Base-by-base conservation (phyloP, 768 basidiomycete genomes). In the Lactarius pseudohatsudake region DNA sequence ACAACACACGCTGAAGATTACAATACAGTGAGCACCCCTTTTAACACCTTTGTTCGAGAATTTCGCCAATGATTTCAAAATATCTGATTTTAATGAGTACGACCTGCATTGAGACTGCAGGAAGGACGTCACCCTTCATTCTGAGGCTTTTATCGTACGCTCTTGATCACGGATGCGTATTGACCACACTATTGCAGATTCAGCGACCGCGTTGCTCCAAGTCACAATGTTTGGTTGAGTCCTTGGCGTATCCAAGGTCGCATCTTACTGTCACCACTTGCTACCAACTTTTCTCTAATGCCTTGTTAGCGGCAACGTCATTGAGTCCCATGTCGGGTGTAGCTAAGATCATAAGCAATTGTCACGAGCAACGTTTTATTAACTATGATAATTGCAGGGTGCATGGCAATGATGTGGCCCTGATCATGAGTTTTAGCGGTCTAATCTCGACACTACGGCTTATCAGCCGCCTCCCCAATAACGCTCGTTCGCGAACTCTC, bases 51-150 rank as follows among this genome's bases (percentile, higher is more conserved):
- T 20, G 45, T 55, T 40, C 36, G 36, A 38, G 36, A 38, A 20
- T 58, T 36, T 53, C 16, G 69, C 72, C 74, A 8, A 69, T 73
- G 73, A 74, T 74, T 66, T 47, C 61, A 70, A 72, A 74, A 58
- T 71, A 72, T 68, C 72, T 74, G 73, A 74, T 73, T 74, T 73
- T 74, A 74, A 74, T 74, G 74, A 74, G 70, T 74, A 73, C 68
- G 74, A 74, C 72, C 69, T 70, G 74, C 71, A 26, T 61, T 65
- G 64, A 74, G 60, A 73, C 64, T 41, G 67, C 69, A 70, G 69
- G 60, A 64, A 65, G 36, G 67, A 69, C 50, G 57, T 45, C 20
- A 41, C 43, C n/a, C 50, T n/a, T 50, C 34, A 38, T 64, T 28
- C 65, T 70, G 68, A 71, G 68, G 62, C 59, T 11, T 45, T 18